Evolutionary conservation across 2,329 filamentous ascomycete species (phyloP).

Genomic region (Tricladium varicosporioides): DNA sequence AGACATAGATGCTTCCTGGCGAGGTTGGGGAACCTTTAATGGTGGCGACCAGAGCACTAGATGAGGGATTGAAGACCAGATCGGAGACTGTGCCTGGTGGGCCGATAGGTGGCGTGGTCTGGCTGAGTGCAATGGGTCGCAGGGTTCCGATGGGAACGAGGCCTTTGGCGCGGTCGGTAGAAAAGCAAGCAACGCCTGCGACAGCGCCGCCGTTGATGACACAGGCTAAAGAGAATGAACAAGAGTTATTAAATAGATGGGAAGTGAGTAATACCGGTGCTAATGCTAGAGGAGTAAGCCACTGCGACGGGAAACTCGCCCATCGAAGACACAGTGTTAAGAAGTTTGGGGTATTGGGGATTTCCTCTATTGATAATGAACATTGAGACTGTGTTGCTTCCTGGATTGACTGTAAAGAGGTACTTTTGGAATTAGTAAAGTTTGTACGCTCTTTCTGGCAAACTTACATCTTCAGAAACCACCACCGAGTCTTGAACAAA

Average conservation of each 20-base stretch:
- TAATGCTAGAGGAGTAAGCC: conserved; percentile 43
- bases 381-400: conserved; percentile 51
- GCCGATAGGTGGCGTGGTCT: conserved; percentile 56
- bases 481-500: conserved; percentile 50
- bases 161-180: conserved; percentile 39
- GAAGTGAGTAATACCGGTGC: conserved; percentile 23
- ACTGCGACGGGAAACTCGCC: conserved; percentile 54
- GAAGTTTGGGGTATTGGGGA: conserved; percentile 42
- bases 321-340: conserved; percentile 41
- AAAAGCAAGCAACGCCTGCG: conserved; percentile 45
- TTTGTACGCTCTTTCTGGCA: too few relatives aligned
- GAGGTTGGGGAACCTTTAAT: conserved; percentile 55
- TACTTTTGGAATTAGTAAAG: conserved; percentile 33
- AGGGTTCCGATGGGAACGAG: conserved; percentile 43
- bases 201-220: conserved; percentile 43
- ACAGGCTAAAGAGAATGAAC: conserved; percentile 36
- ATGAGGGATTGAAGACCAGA: conserved; percentile 54
- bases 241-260: not conserved
- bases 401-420: conserved; percentile 54
- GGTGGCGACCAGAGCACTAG: conserved; percentile 49
- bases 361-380: conserved; percentile 43
- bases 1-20: conserved; percentile 18
- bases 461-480: conserved; percentile 36
- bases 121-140: conserved; percentile 47
- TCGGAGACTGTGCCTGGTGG: conserved; percentile 59